A percentile compares a stretch with the other conserved stretches of the same genome.
Evolutionary conservation across 1,284 basidiomycete genomes (phyloP).

Genomic region (Afroboletus lepidellus): DNA sequence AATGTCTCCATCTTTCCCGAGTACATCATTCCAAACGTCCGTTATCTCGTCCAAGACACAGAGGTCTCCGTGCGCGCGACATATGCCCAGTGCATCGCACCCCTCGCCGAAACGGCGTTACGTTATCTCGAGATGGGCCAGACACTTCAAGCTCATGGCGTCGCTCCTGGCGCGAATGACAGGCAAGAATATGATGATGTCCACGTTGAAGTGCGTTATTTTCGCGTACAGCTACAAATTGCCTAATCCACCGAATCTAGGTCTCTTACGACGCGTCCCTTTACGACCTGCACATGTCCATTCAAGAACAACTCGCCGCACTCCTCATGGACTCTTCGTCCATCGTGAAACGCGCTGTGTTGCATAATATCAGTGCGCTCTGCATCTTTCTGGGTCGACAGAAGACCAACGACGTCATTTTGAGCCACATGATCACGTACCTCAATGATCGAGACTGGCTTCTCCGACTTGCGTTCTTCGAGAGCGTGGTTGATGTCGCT

Average conservation of each 20-base stretch:
- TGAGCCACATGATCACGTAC: slow-evolving; percentile 98
- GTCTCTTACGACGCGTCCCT: slow-evolving; percentile 86
- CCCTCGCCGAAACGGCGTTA: slow-evolving; percentile 81
- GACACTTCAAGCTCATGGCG: slow-evolving; percentile 79
- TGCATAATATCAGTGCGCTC: slow-evolving; percentile 82
- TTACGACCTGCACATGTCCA: slow-evolving; percentile 79
- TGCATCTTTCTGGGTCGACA: slow-evolving; percentile 93
- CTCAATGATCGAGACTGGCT: slow-evolving; percentile 96
- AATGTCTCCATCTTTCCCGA: slow-evolving; percentile 90
- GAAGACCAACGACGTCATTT: slow-evolving; percentile 90
- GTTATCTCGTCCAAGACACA: slow-evolving; percentile 77
- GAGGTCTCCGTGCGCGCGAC: slow-evolving; percentile 88
- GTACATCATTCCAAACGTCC: slow-evolving; percentile 91
- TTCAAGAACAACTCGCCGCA: slow-evolving; percentile 86
- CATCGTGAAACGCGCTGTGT: slow-evolving; percentile 72
- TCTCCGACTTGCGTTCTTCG: slow-evolving; percentile 89
- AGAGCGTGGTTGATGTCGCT: slow-evolving; percentile 93
- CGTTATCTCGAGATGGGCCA: slow-evolving; percentile 92
- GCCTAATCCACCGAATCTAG: slow-evolving; percentile 38
- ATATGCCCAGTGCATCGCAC: slow-evolving; percentile 85
- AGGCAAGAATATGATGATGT: slow-evolving; percentile 73
- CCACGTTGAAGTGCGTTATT: slow-evolving; percentile 64
- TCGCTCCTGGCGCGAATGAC: slow-evolving; percentile 47
- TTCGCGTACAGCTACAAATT: not conserved
- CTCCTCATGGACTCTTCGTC: slow-evolving; percentile 75